Base-by-base conservation (phyloP, 2,329 filamentous ascomycete genomes). In the Hymenoscyphus repandus region DNA sequence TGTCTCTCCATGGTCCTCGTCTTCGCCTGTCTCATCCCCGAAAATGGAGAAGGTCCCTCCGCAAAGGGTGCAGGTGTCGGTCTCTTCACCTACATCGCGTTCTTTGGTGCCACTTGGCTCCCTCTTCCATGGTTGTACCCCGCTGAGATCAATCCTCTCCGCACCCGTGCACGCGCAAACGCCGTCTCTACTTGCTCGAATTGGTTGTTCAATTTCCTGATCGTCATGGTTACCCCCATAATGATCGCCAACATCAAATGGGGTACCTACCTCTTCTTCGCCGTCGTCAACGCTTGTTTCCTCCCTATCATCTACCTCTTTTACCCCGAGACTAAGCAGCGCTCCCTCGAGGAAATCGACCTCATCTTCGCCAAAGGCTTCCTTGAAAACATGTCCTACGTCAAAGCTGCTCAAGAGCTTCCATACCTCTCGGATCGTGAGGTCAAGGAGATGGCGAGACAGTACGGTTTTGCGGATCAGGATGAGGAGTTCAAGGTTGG, bases 261-360 rank as follows among this genome's bases (percentile, higher is more conserved):
- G 62, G 67, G 68, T 1, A 70, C 68, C 1, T 71, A 70, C 52
- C 50, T 68, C 15, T 67, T 71, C 59, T 71, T 70, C 53, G 68
- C 67, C 1, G 55, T 62, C 18, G 54, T 69, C 32, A 70, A 70
- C 50, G 66, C 67, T 11, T 64, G 55, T 40, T 70, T 70, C 56
- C 54, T 70, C 11, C 67, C 68, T 0, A 55, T 70, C 44, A 69
- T 71, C 53, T 70, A 67, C 58, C 61, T 68, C 54, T 64, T 65
- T 44, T 69, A 64, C 48, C 77, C 77, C 0, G 78, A 80, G 61
- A 80, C 79, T 3, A 71, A 73, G 59, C 62, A 66, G 56, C 75
- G 78, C 6, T 79, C 74, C 12, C 72, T 87, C 31, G 84, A 88
- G 66, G 84, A 88, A 64, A 81, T 88, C 67, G 84, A 88, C 61